Base-by-base conservation (phyloP, 768 basidiomycete species). In the Suillus weaverae region DNA sequence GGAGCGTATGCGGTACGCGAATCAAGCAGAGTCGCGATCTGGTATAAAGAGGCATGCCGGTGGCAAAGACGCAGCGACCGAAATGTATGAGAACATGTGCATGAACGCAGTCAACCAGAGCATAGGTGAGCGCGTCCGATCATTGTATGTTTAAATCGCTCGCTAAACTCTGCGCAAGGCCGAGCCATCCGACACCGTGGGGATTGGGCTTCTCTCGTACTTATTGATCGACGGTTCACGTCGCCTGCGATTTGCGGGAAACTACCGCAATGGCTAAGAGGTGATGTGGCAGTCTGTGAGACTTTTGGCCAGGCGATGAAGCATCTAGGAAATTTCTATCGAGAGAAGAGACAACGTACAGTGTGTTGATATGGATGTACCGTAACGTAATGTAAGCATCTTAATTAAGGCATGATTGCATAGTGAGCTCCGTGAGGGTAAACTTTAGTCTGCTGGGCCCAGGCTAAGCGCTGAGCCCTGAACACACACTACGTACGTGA, bases 41-140 rank as follows among this genome's bases (percentile, higher is more conserved):
- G 81, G 78, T 2, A 67, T 72, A 35, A 75, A 69, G 66, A 73
- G 71, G 51, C 72, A 66, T 10, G 61, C 71, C 0, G 82, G 84
- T 11, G 73, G 80, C 63, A 87, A 85, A 63, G 88, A 92, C 67
- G 89, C 92, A 6, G 91, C 86, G 5, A 82, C 87, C 26, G 94
- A 95, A 77, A 79, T 97, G 62, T 98, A 95, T 74, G 91, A 92
- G 80, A 94, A 93, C 70, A 85, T 93, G 84, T 93, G 92, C 70
- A 93, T 92, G 90, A 91, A 89, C 68, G 92, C 95, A 0, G 95
- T 99, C 61, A 99, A 99, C 76, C 97, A 99, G 74, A 94, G 92
- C 63, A 97, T 99, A 66, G 97, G 96, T 93, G 57, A 63, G 89
- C 48, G 50, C 3, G 18, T 3, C 22, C 41, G 50, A 60, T 14